These are phyloP conservation scores for Magnaporthiopsis poae DNA, from an alignment of 2,329 filamentous ascomycete species.

Conservation along the genomic window DNA sequence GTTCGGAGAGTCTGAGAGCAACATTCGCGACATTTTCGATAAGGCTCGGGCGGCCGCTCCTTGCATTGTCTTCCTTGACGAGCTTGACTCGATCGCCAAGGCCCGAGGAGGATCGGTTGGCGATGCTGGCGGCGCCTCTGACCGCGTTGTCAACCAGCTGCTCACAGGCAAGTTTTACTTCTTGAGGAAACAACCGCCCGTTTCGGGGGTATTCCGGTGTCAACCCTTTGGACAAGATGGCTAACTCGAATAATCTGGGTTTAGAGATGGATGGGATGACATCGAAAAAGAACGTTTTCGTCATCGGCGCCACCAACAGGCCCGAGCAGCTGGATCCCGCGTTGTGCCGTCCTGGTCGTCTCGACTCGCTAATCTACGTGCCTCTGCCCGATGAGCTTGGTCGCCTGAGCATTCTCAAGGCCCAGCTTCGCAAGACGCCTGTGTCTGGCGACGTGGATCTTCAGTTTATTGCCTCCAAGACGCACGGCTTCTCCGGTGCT, in stretches of 20 bases:
- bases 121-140: slow-evolving; percentile 93
- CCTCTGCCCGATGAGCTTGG: slow-evolving; percentile 87
- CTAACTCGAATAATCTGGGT: slow-evolving; percentile 12
- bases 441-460: slow-evolving; percentile 81
- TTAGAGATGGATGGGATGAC: slow-evolving; percentile 97
- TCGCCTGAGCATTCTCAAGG: slow-evolving; percentile 80
- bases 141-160: slow-evolving; percentile 99
- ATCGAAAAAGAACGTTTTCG: slow-evolving; percentile 99
- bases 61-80: slow-evolving; percentile 97
- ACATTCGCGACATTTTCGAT: slow-evolving; percentile 99
- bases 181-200: neutral
- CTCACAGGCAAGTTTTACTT: slow-evolving; percentile 64
- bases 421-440: slow-evolving; percentile 96
- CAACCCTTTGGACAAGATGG: neutral
- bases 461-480: slow-evolving; percentile 87
- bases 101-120: slow-evolving; percentile 93
- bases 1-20: slow-evolving; percentile 99
- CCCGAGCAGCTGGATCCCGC: slow-evolving; percentile 97
- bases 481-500: slow-evolving; percentile 97
- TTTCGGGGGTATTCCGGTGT: no score
- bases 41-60: slow-evolving; percentile 96
- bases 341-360: slow-evolving; percentile 93
- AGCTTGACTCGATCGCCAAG: slow-evolving; percentile 98
- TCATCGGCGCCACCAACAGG: slow-evolving; percentile 96
- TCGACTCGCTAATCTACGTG: slow-evolving; percentile 97